Evolutionary conservation across 805 yeast species (phyloP), one percentile per base, ranked within the genome.

Genomic region (Suhomyces prunicola): DNA sequence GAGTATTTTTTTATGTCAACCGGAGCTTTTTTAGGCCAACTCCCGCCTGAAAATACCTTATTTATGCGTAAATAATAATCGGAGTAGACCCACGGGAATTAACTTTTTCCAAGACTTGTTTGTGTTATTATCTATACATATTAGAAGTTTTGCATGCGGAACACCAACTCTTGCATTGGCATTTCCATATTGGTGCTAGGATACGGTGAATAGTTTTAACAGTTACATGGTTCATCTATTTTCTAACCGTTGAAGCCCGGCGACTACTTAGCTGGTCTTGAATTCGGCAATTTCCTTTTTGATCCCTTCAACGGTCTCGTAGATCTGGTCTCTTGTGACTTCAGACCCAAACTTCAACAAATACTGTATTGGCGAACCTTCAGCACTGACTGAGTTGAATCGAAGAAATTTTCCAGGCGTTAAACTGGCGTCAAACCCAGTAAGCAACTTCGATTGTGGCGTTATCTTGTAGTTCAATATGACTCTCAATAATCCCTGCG

Each of bases 371-470:
- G 97, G 96, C 52, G 77, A 75, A 0, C 82, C 84, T 46, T 81
- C 84, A 7, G 60, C 52, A 54, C 86, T 85, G 8, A 88, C 72
- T 23, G 89, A 84, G 33, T 90, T 80, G 46, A 90, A 70, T 60
- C 98, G 79, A 27, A 92, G 75, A 66, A 87, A 93, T 67, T 90
- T 92, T 46, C 91, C 96, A 24, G 96, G 85, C 12, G 84, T 77
- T 60, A 91, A 70, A 8, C 97, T 92, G 40, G 96, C 87, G 54
- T 90, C 88, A 78, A 93, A 85, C 0, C 98, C 99, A 64, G 84
- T 83, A 54, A 80, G 72, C 1, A 90, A 72, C 55, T 85, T 83
- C 19, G 90, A 80, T 5, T 83, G 83, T 42, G 79, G 71, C 0
- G 80, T 74, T 36, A 94, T 73, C 15, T 90, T 87, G 46, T 85